Conservation (phyloP, 2,329 filamentous ascomycete genomes). For the Alternaria alternata region DNA sequence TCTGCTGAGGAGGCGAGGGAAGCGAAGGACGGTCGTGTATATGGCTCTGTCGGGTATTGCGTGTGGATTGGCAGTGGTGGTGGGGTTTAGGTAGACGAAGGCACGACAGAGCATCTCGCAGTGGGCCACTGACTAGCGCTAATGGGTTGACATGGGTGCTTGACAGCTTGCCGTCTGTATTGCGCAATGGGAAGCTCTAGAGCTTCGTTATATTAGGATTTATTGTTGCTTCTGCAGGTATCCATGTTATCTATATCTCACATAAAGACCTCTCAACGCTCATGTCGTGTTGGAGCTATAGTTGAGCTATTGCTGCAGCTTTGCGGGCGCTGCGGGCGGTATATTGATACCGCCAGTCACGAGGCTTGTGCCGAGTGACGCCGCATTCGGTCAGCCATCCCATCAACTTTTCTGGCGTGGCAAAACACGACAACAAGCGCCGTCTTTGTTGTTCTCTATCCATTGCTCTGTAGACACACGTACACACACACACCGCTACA, state of each 20-base stretch:
- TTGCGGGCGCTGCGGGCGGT: slow-evolving; percentile 4
- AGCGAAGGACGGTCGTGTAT: slow-evolving; percentile 1
- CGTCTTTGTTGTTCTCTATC: neutral
- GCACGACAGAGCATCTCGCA: slow-evolving; percentile 10
- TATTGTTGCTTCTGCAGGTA: neutral
- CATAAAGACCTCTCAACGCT: neutral
- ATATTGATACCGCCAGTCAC: slow-evolving; percentile 15
- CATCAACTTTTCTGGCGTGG: slow-evolving; percentile 12
- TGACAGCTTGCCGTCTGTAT: neutral
- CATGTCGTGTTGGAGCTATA: neutral
- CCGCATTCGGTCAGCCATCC: slow-evolving; percentile 11
- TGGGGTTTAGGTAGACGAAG: slow-evolving; percentile 16
- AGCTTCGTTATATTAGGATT: neutral
- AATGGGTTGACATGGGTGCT: too few species aligned
- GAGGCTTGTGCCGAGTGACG: too few species aligned
- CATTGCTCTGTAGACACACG: neutral
- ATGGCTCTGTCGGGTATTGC: slow-evolving; percentile 1
- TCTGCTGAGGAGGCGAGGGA: neutral
- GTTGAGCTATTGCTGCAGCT: slow-evolving; percentile 13
- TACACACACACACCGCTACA: neutral
- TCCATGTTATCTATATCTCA: neutral
- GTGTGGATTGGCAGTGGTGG: slow-evolving; percentile 3
- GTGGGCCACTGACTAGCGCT: slow-evolving; percentile 11
- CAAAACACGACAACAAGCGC: slow-evolving; percentile 13
- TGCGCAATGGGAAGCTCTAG: neutral